These are phyloP conservation scores for Phytophthora lateralis DNA, from an alignment of 352 stramenopile species.

Conservation along the genomic window DNA sequence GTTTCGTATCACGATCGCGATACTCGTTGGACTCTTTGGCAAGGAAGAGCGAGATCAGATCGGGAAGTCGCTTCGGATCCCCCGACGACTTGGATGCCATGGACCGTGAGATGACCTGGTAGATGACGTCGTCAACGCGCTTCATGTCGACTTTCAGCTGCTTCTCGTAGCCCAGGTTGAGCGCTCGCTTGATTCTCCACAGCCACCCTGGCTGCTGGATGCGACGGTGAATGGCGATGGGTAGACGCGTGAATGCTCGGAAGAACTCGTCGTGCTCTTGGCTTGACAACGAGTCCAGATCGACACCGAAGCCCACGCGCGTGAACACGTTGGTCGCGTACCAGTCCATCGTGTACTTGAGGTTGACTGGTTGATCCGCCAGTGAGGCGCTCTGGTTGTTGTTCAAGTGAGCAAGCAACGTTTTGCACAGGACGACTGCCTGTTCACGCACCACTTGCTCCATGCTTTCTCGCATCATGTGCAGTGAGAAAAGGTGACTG, in stretches of 20 bases:
- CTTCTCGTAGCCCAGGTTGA: constrained; percentile 43
- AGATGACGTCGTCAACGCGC: constrained; percentile 45
- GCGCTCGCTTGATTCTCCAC: constrained; percentile 45
- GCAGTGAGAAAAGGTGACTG: constrained; percentile 87
- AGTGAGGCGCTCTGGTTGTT: not conserved
- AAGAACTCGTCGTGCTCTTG: constrained; percentile 44
- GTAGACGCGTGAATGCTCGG: constrained; percentile 34
- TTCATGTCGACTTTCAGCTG: constrained; percentile 42
- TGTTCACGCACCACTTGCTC: constrained; percentile 45
- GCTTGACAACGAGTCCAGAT: constrained; percentile 38
- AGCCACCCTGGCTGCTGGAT: constrained; percentile 58
- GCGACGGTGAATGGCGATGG: constrained; percentile 38
- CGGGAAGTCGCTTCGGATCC: constrained; percentile 13
- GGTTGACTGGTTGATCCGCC: constrained; percentile 22
- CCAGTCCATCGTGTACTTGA: constrained; percentile 51
- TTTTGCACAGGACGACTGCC: constrained; percentile 34
- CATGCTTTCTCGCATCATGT: constrained; percentile 63
- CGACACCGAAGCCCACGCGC: constrained; percentile 69
- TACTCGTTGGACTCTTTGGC: constrained; percentile 45
- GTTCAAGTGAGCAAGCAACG: constrained; percentile 27
- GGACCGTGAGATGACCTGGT: constrained; percentile 49
- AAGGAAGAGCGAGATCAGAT: constrained; percentile 53
- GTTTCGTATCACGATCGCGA: constrained; percentile 8
- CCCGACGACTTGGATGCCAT: constrained; percentile 32
- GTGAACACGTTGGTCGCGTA: constrained; percentile 75